Conservation (phyloP, 345 rosid species). For the Ceriops tagal region DNA sequence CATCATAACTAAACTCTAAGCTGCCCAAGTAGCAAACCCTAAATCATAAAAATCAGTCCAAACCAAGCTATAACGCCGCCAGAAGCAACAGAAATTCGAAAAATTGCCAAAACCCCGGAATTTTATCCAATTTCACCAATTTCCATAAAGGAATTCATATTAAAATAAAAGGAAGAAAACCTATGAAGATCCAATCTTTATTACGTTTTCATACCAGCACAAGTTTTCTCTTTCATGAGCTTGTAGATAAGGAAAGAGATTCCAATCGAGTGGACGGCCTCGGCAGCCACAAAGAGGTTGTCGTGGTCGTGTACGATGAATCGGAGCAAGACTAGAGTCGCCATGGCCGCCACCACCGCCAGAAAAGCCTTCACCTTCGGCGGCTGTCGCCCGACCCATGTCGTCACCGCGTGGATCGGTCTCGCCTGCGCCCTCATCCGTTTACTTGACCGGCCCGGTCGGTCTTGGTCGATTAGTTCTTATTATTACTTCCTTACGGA, state of each 20-base stretch:
- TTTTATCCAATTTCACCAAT: constrained; percentile 5
- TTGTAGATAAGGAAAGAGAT: constrained; percentile 91
- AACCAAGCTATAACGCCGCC: too few species aligned
- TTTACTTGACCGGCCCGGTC: not conserved
- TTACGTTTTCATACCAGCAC: constrained; percentile 58
- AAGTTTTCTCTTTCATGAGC: constrained; percentile 91
- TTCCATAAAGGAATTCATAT: not conserved
- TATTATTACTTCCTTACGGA: too few species aligned
- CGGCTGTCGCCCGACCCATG: constrained; percentile 94
- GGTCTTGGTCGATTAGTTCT: too few species aligned
- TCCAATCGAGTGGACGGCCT: constrained; percentile 96
- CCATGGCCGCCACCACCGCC: constrained; percentile 90
- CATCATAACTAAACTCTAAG: too few species aligned
- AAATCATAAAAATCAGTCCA: not conserved
- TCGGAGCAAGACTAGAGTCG: constrained; percentile 79
- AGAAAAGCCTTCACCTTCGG: constrained; percentile 95
- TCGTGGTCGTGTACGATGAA: constrained; percentile 96
- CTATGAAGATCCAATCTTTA: not conserved
- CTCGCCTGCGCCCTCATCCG: constrained; percentile 56
- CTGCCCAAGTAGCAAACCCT: too few species aligned
- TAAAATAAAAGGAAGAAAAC: not conserved
- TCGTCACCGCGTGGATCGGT: constrained; percentile 69
- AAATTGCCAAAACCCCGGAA: not conserved
- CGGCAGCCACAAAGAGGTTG: constrained; percentile 97
- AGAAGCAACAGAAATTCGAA: not conserved